phyloP scores from a whole-genome alignment of 1,139 yeast genomes.

The Debaryomyces udenii region DNA sequence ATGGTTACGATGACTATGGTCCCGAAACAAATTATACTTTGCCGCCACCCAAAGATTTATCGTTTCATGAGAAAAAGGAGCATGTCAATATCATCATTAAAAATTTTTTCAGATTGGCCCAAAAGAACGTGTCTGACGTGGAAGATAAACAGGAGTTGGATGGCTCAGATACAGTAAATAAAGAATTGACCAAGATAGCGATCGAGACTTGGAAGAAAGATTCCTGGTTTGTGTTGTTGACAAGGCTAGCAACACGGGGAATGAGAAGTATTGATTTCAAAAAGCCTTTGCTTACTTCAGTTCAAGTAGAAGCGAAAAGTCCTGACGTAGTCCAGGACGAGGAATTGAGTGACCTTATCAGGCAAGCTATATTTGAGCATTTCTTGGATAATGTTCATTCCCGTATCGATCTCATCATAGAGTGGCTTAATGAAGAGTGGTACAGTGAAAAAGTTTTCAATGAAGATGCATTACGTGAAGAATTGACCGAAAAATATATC shows the following conservation, averaged over 20 bases:
- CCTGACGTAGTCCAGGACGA: constrained; percentile 26
- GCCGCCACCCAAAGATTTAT: constrained; percentile 58
- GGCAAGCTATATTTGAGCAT: constrained; percentile 72
- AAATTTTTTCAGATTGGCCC: constrained; percentile 56
- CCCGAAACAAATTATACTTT: constrained; percentile 53
- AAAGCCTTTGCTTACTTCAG: constrained; percentile 2
- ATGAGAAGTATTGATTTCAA: constrained; percentile 38
- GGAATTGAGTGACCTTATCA: constrained; percentile 59
- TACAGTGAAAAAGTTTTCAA: constrained; percentile 62
- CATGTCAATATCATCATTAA: constrained; percentile 55
- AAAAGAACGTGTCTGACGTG: constrained; percentile 24
- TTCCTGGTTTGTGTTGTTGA: constrained; percentile 77
- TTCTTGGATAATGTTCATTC: constrained; percentile 74
- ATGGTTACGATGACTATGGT: constrained; percentile 33
- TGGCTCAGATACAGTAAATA: constrained; percentile 22
- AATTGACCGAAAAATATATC: constrained; percentile 18
- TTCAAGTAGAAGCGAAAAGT: constrained; percentile 20
- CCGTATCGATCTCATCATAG: constrained; percentile 76
- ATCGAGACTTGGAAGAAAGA: constrained; percentile 67
- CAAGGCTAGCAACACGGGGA: constrained; percentile 83
- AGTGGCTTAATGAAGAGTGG: constrained; percentile 98
- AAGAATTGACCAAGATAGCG: constrained; percentile 55
- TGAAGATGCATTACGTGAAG: constrained; percentile 26
- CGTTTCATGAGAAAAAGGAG: constrained; percentile 52
- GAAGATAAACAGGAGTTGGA: constrained; percentile 21